Percentiles rank a stretch among this genome's conserved stretches.
Evolutionary conservation across 2,329 filamentous ascomycete genomes (phyloP).

Genomic region (Colletotrichum lentis): DNA sequence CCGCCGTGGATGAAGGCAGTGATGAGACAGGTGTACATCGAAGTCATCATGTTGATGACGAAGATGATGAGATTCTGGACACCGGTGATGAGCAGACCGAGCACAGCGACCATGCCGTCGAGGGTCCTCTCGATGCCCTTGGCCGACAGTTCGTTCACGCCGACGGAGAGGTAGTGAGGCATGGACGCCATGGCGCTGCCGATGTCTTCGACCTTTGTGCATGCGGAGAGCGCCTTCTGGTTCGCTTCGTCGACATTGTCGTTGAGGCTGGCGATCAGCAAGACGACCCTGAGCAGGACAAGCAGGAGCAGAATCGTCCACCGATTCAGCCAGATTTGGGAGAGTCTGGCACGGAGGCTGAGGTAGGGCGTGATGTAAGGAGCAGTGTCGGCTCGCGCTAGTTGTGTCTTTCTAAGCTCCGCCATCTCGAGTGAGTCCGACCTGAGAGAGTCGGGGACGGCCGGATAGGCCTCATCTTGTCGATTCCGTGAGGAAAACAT

Average conservation of each 20-base stretch:
- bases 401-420: slow-evolving; percentile 45
- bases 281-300: slow-evolving; percentile 80
- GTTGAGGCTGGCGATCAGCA: slow-evolving; percentile 77
- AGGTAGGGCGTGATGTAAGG: slow-evolving; percentile 88
- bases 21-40: slow-evolving; percentile 89
- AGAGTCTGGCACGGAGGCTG: slow-evolving; percentile 85
- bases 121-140: slow-evolving; percentile 82
- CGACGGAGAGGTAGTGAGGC: slow-evolving; percentile 91
- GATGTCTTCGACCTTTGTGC: slow-evolving; percentile 89
- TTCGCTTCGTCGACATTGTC: slow-evolving; percentile 79
- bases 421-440: slow-evolving; percentile 50
- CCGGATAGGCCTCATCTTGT: slow-evolving; percentile 47
- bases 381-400: slow-evolving; percentile 62
- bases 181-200: slow-evolving; percentile 97
- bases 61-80: slow-evolving; percentile 91
- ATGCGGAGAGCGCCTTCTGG: slow-evolving; percentile 84
- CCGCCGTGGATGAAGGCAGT: slow-evolving; percentile 82
- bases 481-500: slow-evolving; percentile 51
- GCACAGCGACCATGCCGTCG: slow-evolving; percentile 78
- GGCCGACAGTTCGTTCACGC: slow-evolving; percentile 87
- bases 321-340: slow-evolving; percentile 96
- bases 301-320: slow-evolving; percentile 93
- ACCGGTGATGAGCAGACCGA: slow-evolving; percentile 80
- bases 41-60: slow-evolving; percentile 88
- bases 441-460: slow-evolving; percentile 50